Percentiles rank a stretch among this genome's conserved stretches.
Evolutionary conservation across 1,284 basidiomycete genomes (phyloP).

Genomic region (Apiotrichum gamsii): DNA sequence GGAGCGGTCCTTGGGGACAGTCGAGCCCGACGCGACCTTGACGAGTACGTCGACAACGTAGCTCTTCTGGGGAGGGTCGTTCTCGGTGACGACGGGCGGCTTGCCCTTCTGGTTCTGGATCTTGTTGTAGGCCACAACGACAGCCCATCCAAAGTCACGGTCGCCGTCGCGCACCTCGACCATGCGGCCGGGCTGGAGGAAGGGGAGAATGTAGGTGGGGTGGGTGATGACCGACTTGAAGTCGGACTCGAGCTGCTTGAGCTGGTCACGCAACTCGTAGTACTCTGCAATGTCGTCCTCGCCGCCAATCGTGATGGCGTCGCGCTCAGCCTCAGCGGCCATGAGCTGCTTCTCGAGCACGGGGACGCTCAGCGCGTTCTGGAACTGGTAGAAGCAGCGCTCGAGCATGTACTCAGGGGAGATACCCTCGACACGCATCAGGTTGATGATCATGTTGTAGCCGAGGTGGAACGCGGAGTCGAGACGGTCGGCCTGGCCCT

Average conservation of each 20-base stretch:
- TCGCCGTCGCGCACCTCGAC: conserved; percentile 82
- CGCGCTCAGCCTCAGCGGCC: conserved; percentile 64
- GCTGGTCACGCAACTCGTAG: conserved; percentile 82
- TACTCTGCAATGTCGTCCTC: conserved; percentile 83
- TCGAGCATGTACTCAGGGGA: conserved; percentile 99
- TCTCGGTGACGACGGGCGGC: conserved; percentile 30
- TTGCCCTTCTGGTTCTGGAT: conserved; percentile 46
- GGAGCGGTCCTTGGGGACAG: conserved; percentile 61
- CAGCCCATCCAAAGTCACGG: conserved; percentile 93
- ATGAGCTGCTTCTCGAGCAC: conserved; percentile 74
- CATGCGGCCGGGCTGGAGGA: conserved; percentile 85
- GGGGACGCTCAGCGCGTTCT: conserved; percentile 85
- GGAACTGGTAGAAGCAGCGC: conserved; percentile 97
- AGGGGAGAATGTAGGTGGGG: conserved; percentile 86
- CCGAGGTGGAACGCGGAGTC: conserved; percentile 98
- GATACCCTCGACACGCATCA: conserved; percentile 98
- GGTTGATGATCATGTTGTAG: conserved; percentile 98
- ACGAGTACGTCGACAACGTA: conserved; percentile 93
- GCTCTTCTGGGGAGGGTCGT: conserved; percentile 78
- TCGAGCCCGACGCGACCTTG: conserved; percentile 64
- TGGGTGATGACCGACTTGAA: conserved; percentile 90
- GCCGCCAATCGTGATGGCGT: conserved; percentile 66
- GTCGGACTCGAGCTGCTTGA: conserved; percentile 78
- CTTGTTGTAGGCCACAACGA: conserved; percentile 88
- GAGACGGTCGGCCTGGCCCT: conserved; percentile 92